phyloP scores from a whole-genome alignment of 208 protist species.

The Giardia duodenalis region DNA sequence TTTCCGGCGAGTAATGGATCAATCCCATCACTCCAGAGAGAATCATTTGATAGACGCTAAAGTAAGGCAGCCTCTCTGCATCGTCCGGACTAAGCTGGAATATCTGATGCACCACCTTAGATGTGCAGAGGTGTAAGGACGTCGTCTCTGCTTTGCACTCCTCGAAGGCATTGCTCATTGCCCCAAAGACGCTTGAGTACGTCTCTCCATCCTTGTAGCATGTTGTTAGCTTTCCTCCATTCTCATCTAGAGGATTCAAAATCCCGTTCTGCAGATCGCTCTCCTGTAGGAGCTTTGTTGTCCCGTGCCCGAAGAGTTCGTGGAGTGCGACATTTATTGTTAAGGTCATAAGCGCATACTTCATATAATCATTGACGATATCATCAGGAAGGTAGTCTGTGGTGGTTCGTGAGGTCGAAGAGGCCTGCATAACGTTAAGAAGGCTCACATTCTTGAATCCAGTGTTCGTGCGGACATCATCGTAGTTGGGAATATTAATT shows the following conservation, averaged over 20 bases:
- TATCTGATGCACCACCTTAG: constrained; percentile 29
- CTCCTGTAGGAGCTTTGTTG: constrained; percentile 28
- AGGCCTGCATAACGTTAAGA: constrained; percentile 34
- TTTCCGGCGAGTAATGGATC: constrained; percentile 20
- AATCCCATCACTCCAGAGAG: constrained; percentile 32
- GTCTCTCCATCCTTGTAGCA: constrained; percentile 39
- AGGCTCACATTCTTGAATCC: constrained; percentile 48
- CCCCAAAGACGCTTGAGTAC: constrained; percentile 31
- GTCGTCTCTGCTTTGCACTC: constrained; percentile 44
- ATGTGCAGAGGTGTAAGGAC: constrained; percentile 30
- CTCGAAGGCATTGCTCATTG: constrained; percentile 36
- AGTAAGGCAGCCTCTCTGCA: background rate
- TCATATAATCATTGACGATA: background rate
- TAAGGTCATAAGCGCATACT: background rate
- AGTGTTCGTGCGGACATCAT: constrained; percentile 39
- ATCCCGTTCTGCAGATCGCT: constrained; percentile 10
- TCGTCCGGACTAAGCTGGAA: constrained; percentile 32
- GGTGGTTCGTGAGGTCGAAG: background rate
- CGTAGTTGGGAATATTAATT: constrained; percentile 50
- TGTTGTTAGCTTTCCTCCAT: background rate
- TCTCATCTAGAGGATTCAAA: background rate
- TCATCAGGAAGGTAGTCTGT: constrained; percentile 15
- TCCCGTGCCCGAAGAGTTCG: constrained; percentile 46
- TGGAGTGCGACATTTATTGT: constrained; percentile 38
- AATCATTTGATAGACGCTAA: constrained; percentile 24